Conservation (phyloP, 805 yeast genomes). For the Metschnikowia continentalis region DNA sequence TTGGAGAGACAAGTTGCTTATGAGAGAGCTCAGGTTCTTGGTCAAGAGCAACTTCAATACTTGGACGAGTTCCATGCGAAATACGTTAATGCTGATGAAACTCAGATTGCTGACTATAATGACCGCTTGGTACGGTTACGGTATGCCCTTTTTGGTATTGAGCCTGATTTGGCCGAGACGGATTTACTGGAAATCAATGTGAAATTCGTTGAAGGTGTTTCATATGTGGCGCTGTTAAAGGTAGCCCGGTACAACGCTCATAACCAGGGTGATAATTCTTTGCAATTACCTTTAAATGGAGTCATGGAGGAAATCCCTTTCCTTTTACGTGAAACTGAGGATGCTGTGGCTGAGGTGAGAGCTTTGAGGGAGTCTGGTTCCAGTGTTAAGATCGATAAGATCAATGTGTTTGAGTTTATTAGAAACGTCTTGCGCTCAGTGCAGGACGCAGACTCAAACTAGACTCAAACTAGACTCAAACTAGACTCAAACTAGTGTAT, state of each 20-base stretch:
- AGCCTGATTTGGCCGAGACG: conserved; percentile 55
- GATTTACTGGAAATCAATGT: conserved; percentile 53
- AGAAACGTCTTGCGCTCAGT: conserved; percentile 26
- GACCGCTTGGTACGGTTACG: conserved; percentile 76
- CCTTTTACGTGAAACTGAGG: conserved; percentile 28
- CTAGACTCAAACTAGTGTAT: conserved; percentile 1
- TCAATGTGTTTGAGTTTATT: conserved; percentile 38
- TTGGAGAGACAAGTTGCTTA: conserved; percentile 78
- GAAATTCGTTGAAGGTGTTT: conserved; percentile 59
- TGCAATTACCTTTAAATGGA: conserved; percentile 36
- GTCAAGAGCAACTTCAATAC: conserved; percentile 42
- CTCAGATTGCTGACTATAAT: conserved; percentile 54
- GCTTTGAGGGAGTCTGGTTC: conserved; percentile 44
- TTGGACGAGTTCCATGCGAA: conserved; percentile 53
- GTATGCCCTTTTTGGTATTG: conserved; percentile 79
- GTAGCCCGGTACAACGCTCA: conserved; percentile 33
- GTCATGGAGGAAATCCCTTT: conserved; percentile 40
- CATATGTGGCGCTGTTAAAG: conserved; percentile 66
- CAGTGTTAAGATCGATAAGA: conserved; percentile 30
- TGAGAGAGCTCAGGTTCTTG: conserved; percentile 51
- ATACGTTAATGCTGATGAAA: conserved; percentile 51
- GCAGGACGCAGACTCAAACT: not conserved
- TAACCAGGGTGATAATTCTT: conserved; percentile 8
- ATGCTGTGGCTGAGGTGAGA: conserved; percentile 44
- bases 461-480: too few relatives aligned